Base-by-base conservation (phyloP, 2,329 filamentous ascomycete genomes). In the Ascochyta viciae-villosae region DNA sequence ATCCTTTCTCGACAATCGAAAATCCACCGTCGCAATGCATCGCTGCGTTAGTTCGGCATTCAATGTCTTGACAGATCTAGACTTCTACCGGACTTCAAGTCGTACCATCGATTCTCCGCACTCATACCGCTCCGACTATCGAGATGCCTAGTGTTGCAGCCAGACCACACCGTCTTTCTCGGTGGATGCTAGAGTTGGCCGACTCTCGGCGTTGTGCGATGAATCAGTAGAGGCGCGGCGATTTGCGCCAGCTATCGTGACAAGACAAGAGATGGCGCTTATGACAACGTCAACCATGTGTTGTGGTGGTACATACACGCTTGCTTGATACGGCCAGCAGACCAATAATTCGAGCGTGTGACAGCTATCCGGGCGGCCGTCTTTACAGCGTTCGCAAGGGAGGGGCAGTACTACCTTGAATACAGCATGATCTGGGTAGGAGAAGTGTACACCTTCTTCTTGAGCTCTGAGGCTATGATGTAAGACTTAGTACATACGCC, bases 191-290 rank as follows among this genome's bases (percentile, higher is more conserved):
- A 24, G 9, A 16, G 31, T 34, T 39, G 35, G 41, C 54, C 44
- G 47, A 42, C 24, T 33, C 19, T 44, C 50, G 52, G 41, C 58
- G 54, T 47, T 40, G 45, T 33, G 29, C 46, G 43, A 54, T 56
- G 55, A 64, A 54, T 53, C 58, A 39, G 58, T 40, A 53, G 51
- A 63, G 62, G 58, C 60, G 62, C 56, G 63, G 58, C 43, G 34
- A 34, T 23, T 12, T 38, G 19, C 10, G 34, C 31, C 33, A 53
- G 44, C 50, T 22, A 22, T 47, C 15, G 15, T 45, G 35, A 45
- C 48, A 41, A 43, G 19, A 44, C 16, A 35, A 7, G 13, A 8
- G 9, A 34, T 54, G 41, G 42, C 26, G 47, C 42, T 51, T 9
- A 23, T 37, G 53, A 47, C 31, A 10, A 42, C 15, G 19, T 47